Evolutionary conservation across 352 stramenopile species (phyloP), one percentile per base, ranked within the genome.

Genomic region (Pythium volutum): DNA sequence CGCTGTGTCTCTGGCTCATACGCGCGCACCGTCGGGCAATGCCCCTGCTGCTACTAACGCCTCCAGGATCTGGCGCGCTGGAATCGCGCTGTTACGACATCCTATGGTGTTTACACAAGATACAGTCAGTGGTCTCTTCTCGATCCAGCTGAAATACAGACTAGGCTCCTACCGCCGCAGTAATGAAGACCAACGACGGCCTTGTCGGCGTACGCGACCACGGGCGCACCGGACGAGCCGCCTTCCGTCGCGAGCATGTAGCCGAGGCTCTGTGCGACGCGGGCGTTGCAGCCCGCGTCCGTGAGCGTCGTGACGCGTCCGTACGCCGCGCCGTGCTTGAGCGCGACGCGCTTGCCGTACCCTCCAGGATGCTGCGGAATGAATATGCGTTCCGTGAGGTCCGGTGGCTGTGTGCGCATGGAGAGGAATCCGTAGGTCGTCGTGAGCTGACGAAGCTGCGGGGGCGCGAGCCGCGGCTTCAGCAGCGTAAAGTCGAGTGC

Each of bases 171-270:
- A 67, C 75, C 73, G 31, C 73, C 76, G 50, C 78, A 88, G 46
- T 83, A 79, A 56, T 88, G 78, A 2, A 88, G 49, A 2, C 71
- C 78, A 4, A 88, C 34, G 22, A 88, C 76, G 10, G 52, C 50
- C 22, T 62, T 69, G 42, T 88, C 78, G 0, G 31, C 26, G 36
- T 59, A 64, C 12, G 70, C 69, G 36, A 87, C 69, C 25, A 87
- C 77, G 0, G 77, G 77, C 1, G 77, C 60, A 6, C 77, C 77
- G 0, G 77, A 88, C 6, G 78, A 84, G 4, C 76, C 78, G 10
- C 74, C 74, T n/a, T 64, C 59, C 11, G 78, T 86, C 38, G 73
- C 64, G 18, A 88, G 61, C 18, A 60, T 20, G 62, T 88, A 88
- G 7, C 64, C 76, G 16, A 84, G 31, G 33, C 62, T 74, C n/a